phyloP scores from a whole-genome alignment of 139 green algal genomes.

The Monoraphidium neglectum region DNA sequence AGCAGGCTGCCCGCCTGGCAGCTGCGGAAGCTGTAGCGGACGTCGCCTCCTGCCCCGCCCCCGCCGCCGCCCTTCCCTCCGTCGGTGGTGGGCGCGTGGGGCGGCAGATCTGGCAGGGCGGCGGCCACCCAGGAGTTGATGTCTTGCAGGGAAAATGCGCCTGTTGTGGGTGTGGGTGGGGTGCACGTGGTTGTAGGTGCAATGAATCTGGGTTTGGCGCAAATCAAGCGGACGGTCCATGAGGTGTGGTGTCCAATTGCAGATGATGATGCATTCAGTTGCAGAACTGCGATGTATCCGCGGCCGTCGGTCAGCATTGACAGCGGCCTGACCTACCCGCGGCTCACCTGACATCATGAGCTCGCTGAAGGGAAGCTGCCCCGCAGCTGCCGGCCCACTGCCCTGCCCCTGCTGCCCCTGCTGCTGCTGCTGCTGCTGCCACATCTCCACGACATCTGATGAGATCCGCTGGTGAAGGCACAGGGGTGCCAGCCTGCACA shows the following conservation, averaged over 20 bases:
- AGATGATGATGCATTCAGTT: too few species aligned
- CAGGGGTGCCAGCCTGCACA: conserved; percentile 51
- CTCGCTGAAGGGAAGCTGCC: conserved; percentile 46
- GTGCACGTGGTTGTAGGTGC: neutral
- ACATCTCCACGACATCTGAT: too few species aligned
- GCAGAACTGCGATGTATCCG: too few species aligned
- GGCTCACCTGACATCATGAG: conserved; percentile 44
- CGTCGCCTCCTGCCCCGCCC: too few species aligned
- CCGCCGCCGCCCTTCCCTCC: conserved; percentile 3
- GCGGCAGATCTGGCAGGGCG: conserved; percentile 57
- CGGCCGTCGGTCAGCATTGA: too few species aligned
- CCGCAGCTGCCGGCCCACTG: conserved; percentile 11
- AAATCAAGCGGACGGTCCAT: too few species aligned
- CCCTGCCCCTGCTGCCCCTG: too few species aligned
- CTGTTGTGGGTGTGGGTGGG: conserved; percentile 23
- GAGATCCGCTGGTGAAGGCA: conserved; percentile 63
- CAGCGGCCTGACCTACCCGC: too few species aligned
- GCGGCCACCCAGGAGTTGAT: conserved; percentile 56
- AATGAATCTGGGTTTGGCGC: neutral
- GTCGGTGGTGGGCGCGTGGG: conserved; percentile 18
- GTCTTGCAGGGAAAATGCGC: conserved; percentile 54
- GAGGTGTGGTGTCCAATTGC: too few species aligned
- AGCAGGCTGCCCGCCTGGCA: conserved; percentile 48
- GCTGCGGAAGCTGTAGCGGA: conserved; percentile 45
- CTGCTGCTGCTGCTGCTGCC: too few species aligned